Conservation (phyloP, 257 asterid genomes). For the Solanum chmielewskii region DNA sequence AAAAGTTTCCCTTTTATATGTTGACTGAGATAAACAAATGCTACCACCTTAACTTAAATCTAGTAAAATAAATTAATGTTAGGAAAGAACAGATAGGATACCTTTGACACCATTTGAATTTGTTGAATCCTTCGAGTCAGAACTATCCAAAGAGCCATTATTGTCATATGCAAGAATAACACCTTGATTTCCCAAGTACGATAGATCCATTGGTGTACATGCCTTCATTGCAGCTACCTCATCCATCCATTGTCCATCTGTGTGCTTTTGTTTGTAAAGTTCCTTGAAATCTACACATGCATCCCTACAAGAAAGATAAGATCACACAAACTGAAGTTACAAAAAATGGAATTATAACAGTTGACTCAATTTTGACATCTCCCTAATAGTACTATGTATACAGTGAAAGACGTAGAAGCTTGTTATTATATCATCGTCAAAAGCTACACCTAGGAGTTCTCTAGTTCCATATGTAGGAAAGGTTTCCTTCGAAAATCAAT, state of each 20-base stretch:
- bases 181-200: slow-evolving; percentile 47
- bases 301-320: slow-evolving; percentile 27
- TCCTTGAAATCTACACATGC: slow-evolving; percentile 74
- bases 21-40: background rate
- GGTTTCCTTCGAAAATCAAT: background rate
- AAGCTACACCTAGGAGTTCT: background rate
- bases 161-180: slow-evolving; percentile 47
- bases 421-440: background rate
- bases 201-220: slow-evolving; percentile 32
- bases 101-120: slow-evolving; percentile 44
- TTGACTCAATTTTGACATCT: background rate
- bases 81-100: slow-evolving; percentile 6
- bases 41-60: background rate
- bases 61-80: background rate
- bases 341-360: background rate
- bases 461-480: background rate
- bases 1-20: background rate
- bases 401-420: background rate
- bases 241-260: slow-evolving; percentile 75
- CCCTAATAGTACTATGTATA: background rate
- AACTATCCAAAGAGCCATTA: slow-evolving; percentile 31
- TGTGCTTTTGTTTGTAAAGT: slow-evolving; percentile 63
- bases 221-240: slow-evolving; percentile 86
- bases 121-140: slow-evolving; percentile 20
- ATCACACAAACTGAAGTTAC: background rate